Conservation (phyloP, 371 early-diverging fungal species). For the Syncephalis fuscata region DNA sequence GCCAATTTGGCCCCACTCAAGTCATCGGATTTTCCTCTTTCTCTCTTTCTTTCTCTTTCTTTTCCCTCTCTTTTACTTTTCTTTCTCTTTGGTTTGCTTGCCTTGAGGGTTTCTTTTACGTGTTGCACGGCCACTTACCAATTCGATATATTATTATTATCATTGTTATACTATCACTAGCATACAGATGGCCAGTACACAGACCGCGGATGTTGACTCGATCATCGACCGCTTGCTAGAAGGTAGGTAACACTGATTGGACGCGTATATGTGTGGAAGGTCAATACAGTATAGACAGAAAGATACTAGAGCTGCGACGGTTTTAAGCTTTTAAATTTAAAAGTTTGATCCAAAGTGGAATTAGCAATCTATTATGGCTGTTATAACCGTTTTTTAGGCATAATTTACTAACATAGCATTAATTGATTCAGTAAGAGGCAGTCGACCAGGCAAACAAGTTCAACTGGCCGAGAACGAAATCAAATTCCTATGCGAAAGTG, state of each 20-base stretch:
- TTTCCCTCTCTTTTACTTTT: not conserved
- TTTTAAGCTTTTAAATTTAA: too few relatives aligned
- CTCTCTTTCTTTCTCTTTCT: not conserved
- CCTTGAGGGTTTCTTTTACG: not conserved
- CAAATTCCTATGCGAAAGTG: slow-evolving; percentile 61
- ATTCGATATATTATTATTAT: slow-evolving; percentile 1
- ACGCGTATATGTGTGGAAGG: not conserved
- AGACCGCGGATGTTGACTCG: slow-evolving; percentile 63
- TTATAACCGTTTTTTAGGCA: too few relatives aligned
- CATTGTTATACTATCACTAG: too few relatives aligned
- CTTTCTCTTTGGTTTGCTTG: not conserved
- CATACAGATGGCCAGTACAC: slow-evolving; percentile 7
- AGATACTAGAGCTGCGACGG: too few relatives aligned
- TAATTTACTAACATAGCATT: not conserved
- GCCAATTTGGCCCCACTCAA: too few relatives aligned
- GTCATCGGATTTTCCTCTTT: not conserved
- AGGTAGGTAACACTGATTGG: slow-evolving; percentile 32
- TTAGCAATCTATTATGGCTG: too few relatives aligned
- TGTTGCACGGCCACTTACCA: not conserved
- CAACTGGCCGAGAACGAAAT: slow-evolving; percentile 75
- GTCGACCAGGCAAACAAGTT: slow-evolving; percentile 58
- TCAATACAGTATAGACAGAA: too few relatives aligned
- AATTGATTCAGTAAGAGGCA: slow-evolving; percentile 28
- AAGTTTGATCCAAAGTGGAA: too few relatives aligned
- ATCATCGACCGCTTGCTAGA: slow-evolving; percentile 82